phyloP scores from a whole-genome alignment of 805 yeast genomes.

The Kuraishia hungarica region DNA sequence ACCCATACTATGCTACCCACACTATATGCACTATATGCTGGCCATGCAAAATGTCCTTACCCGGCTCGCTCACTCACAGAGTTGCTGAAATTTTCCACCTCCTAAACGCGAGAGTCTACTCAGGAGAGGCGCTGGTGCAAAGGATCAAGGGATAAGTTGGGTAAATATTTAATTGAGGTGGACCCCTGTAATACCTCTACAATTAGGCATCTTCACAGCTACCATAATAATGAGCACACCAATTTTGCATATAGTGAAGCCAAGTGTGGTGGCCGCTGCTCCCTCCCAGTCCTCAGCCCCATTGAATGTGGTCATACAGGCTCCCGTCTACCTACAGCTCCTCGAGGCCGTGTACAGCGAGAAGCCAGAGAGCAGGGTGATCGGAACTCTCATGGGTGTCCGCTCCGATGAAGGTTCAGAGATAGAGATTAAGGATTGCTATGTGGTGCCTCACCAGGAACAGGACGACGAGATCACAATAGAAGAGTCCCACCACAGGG shows the following conservation, averaged over 20 bases:
- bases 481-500: slow-evolving; percentile 67
- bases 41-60: background rate
- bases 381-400: slow-evolving; percentile 76
- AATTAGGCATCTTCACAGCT: background rate
- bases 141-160: background rate
- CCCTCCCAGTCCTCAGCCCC: slow-evolving; percentile 28
- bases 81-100: background rate
- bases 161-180: background rate
- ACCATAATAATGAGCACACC: background rate
- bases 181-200: too few relatives aligned
- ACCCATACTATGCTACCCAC: background rate
- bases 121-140: background rate
- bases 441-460: slow-evolving; percentile 74
- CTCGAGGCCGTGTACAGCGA: slow-evolving; percentile 62
- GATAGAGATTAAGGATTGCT: slow-evolving; percentile 66
- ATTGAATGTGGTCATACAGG: slow-evolving; percentile 47
- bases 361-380: slow-evolving; percentile 42
- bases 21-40: too few relatives aligned
- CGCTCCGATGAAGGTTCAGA: slow-evolving; percentile 79
- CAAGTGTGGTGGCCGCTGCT: slow-evolving; percentile 33
- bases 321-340: slow-evolving; percentile 68
- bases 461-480: slow-evolving; percentile 68
- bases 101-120: background rate
- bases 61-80: background rate
- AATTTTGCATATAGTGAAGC: slow-evolving; percentile 30